These are phyloP conservation scores for Epichloe baconii DNA, from an alignment of 2,329 filamentous ascomycete genomes.

Conservation along the genomic window DNA sequence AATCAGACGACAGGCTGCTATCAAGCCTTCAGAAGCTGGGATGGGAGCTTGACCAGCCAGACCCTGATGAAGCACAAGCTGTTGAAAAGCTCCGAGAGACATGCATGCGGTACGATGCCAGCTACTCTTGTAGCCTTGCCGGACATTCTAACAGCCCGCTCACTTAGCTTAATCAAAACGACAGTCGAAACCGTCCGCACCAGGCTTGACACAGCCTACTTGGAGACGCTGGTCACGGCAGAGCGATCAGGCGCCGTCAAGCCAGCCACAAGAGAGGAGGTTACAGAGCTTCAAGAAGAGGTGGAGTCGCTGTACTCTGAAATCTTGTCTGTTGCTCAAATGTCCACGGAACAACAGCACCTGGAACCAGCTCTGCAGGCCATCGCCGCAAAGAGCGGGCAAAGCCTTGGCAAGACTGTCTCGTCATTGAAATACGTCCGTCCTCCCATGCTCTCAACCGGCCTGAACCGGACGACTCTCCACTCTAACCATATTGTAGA, in stretches of 20 bases:
- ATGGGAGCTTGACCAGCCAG: slow-evolving; percentile 41
- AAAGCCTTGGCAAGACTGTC: slow-evolving; percentile 30
- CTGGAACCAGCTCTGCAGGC: slow-evolving; percentile 44
- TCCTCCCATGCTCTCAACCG: neutral
- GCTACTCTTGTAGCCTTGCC: too few species aligned
- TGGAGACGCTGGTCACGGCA: slow-evolving; percentile 28
- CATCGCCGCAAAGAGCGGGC: slow-evolving; percentile 28
- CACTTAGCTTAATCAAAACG: slow-evolving; percentile 42
- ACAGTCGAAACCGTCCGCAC: slow-evolving; percentile 42
- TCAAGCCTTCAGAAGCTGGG: slow-evolving; percentile 53
- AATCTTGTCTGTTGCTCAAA: slow-evolving; percentile 55
- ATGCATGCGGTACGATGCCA: slow-evolving; percentile 33
- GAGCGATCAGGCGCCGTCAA: slow-evolving; percentile 16
- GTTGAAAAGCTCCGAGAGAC: slow-evolving; percentile 45
- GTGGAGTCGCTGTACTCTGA: slow-evolving; percentile 58
- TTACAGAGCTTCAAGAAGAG: slow-evolving; percentile 44
- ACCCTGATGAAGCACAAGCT: slow-evolving; percentile 37
- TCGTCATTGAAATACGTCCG: slow-evolving; percentile 37
- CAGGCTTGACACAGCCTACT: slow-evolving; percentile 41
- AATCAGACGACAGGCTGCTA: slow-evolving; percentile 52
- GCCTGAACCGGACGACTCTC: neutral
- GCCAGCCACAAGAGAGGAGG: slow-evolving; percentile 24
- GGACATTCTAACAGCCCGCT: slow-evolving; percentile 9
- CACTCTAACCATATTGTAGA: slow-evolving; percentile 22
- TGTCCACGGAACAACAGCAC: slow-evolving; percentile 56